Evolutionary conservation across 1,284 basidiomycete species (phyloP), one percentile per base, ranked within the genome.

Genomic region (Omphalotus olearius): DNA sequence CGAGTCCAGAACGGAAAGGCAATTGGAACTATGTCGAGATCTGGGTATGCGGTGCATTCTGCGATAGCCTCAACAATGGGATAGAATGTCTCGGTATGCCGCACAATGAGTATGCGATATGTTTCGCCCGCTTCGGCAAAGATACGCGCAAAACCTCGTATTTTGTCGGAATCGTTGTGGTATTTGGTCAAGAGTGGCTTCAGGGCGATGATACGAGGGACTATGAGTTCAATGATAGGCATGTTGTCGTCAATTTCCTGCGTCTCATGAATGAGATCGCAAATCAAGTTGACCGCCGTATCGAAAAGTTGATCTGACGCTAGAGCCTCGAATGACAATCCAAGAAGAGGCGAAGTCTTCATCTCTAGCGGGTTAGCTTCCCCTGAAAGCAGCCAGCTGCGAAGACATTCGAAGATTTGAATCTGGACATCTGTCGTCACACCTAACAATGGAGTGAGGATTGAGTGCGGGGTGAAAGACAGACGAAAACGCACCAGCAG

Each of bases 1-100:
- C 87, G 85, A 81, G 93, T 95, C 97, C 97, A 99, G 76, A 99
- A 99, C 41, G 90, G 86, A 77, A 99, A 98, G 6, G 97, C 99
- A 69, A 99, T 97, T 13, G 91, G 92, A 33, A 98, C 96, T 63
- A 99, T 91, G 66, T 99, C 97, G 52, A 99, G 83, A 65, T 98
- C 94, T 30, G 84, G 81, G 69, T 93, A 97, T 0, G 91, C 88
- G 13, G 97, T 90, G 66, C 95, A 99, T 61, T 90, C 82, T n/a
- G 88, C 87, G 61, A 98, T 94, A 9, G 93, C 93, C 62, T 98
- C 88, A 39, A 98, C 93, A 56, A 99, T 83, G 0, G 96, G 94
- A 66, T 91, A 88, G 67, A 98, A 93, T 1, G 90, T 88, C 55
- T 91, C 86, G 2, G 89, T 85, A 66, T 98, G 95, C 58, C 88